Evolutionary conservation across 2,329 filamentous ascomycete species (phyloP).

Genomic region (Allantophomopsis cytisporea): DNA sequence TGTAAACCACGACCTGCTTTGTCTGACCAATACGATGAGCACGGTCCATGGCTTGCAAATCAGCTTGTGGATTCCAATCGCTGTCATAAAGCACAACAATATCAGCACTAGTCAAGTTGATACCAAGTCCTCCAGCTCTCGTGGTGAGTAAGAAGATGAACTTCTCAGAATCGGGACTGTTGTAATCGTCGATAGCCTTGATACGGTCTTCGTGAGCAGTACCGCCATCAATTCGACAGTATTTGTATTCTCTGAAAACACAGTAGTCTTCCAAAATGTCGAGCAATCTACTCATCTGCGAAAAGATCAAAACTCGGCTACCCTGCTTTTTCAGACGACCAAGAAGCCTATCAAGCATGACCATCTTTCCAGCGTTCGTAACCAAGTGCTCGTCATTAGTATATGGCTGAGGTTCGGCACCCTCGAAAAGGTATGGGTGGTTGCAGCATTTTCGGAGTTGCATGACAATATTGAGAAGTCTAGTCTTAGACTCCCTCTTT

Average conservation of each 20-base stretch:
- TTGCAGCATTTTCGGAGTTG: constrained; percentile 98
- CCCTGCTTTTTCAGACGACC: constrained; percentile 72
- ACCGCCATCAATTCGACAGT: constrained; percentile 93
- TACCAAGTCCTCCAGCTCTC: constrained; percentile 86
- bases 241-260: constrained; percentile 86
- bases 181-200: constrained; percentile 95
- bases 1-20: constrained; percentile 93
- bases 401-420: constrained; percentile 92
- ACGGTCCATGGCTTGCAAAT: constrained; percentile 97
- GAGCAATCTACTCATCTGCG: constrained; percentile 93
- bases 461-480: constrained; percentile 97
- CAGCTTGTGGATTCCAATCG: constrained; percentile 97
- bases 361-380: constrained; percentile 93
- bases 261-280: constrained; percentile 98
- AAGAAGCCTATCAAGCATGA: constrained; percentile 85
- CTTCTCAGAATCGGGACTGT: constrained; percentile 88
- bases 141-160: constrained; percentile 95
- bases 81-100: constrained; percentile 96
- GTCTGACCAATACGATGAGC: constrained; percentile 97
- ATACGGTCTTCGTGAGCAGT: constrained; percentile 98
- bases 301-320: constrained; percentile 96
- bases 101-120: constrained; percentile 90
- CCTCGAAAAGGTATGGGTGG: constrained; percentile 95
- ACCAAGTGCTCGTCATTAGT: constrained; percentile 95
- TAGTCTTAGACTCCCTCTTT: constrained; percentile 94